These are phyloP conservation scores for Pyrenula aspistea DNA, from an alignment of 495 filamentous ascomycete species.

Conservation along the genomic window DNA sequence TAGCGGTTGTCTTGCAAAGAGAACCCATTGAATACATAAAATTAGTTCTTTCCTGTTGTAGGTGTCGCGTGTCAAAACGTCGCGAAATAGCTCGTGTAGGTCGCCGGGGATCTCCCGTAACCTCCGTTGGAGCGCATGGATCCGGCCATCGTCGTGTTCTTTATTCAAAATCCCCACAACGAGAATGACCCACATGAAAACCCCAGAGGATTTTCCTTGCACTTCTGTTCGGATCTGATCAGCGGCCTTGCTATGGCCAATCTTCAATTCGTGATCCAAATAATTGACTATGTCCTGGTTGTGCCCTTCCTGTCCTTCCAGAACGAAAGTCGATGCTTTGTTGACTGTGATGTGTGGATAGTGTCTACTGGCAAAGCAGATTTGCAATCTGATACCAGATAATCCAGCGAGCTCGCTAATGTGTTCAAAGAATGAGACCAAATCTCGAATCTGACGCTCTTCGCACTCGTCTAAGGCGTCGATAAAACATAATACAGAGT, in stretches of 20 bases:
- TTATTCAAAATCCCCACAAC: constrained; percentile 32
- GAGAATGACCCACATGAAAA: constrained; percentile 38
- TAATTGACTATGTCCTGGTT: constrained; percentile 14
- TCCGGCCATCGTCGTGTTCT: constrained; percentile 16
- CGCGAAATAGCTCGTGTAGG: constrained; percentile 24
- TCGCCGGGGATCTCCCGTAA: constrained; percentile 22
- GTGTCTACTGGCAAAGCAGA: constrained; percentile 39
- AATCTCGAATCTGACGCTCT: constrained; percentile 20
- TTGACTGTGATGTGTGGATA: constrained; percentile 31
- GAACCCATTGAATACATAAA: constrained; percentile 26
- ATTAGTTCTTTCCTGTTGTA: constrained; percentile 6
- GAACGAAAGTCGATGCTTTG: constrained; percentile 13
- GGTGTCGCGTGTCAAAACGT: constrained; percentile 18
- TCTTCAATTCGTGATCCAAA: constrained; percentile 11
- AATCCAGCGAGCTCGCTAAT: constrained; percentile 11
- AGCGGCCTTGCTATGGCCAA: constrained; percentile 5
- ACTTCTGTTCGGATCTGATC: constrained; percentile 14
- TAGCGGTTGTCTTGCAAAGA: constrained; percentile 20
- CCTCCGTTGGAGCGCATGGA: constrained; percentile 11
- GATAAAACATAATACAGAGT: constrained; percentile 18
- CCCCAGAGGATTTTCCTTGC: constrained; percentile 24
- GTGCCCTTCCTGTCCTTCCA: constrained; percentile 19
- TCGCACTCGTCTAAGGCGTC: constrained; percentile 31
- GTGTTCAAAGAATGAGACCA: constrained; percentile 26
- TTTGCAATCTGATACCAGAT: constrained; percentile 6